phyloP scores from a whole-genome alignment of 192 early-diverging fungal species.

The Podila verticillata region DNA sequence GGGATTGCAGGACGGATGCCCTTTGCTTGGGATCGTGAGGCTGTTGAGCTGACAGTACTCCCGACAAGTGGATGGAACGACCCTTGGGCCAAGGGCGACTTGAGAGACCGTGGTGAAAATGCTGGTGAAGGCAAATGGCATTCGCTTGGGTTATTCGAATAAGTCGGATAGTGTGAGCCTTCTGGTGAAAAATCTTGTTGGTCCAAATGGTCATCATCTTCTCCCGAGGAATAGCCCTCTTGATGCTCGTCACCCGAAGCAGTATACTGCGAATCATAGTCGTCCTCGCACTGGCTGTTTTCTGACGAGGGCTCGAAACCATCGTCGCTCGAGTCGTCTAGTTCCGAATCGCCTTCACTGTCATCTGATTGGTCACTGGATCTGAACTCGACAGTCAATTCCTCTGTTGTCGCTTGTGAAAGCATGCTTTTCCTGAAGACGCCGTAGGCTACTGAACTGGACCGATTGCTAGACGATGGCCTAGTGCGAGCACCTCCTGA shows the following conservation, averaged over 20 bases:
- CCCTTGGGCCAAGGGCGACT: not conserved
- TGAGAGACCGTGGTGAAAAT: conserved; percentile 13
- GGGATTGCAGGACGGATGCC: not conserved
- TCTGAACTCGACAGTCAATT: not conserved
- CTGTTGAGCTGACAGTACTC: not conserved
- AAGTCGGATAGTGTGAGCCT: not conserved
- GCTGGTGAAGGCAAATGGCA: conserved; percentile 33
- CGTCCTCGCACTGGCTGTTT: conserved; percentile 22
- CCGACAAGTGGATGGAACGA: not conserved
- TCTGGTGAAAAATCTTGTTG: not conserved
- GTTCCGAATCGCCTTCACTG: conserved; percentile 3
- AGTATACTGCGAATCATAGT: not conserved
- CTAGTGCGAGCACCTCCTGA: not conserved
- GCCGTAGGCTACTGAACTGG: not conserved
- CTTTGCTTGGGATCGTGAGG: not conserved
- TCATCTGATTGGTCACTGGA: conserved; percentile 4
- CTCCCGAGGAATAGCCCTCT: not conserved
- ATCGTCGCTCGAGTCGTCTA: conserved; percentile 16
- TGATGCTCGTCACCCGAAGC: not conserved
- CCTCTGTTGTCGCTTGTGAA: not conserved
- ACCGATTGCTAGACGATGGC: conserved; percentile 1
- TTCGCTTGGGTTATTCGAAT: conserved; percentile 2
- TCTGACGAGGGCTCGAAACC: conserved; percentile 8
- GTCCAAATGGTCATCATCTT: not conserved
- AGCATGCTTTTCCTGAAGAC: not conserved